These are phyloP conservation scores for Penicillium turbatum DNA, from an alignment of 495 filamentous ascomycete genomes.

Conservation along the genomic window DNA sequence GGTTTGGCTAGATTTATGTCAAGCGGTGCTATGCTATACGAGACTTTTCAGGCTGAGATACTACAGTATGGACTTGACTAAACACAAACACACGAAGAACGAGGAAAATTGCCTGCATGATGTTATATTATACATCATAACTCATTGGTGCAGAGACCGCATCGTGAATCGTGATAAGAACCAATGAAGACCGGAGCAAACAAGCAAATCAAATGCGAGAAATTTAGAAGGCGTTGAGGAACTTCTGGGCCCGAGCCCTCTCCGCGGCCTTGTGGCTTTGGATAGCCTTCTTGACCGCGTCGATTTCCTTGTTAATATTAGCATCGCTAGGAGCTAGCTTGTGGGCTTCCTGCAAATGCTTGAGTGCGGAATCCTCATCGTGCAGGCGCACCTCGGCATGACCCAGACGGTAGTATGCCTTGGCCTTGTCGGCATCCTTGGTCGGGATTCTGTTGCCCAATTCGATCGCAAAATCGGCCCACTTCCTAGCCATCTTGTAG, in stretches of 20 bases:
- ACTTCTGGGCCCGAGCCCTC: constrained; percentile 83
- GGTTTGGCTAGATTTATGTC: neutral
- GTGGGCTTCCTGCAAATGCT: constrained; percentile 70
- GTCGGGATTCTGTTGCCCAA: constrained; percentile 51
- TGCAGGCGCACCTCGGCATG: constrained; percentile 67
- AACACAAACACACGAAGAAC: neutral
- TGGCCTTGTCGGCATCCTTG: constrained; percentile 75
- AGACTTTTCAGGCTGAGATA: constrained; percentile 1
- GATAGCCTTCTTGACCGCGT: constrained; percentile 70
- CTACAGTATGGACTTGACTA: neutral
- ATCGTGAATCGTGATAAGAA: constrained; percentile 33
- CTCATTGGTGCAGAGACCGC: constrained; percentile 14
- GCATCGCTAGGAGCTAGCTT: constrained; percentile 73
- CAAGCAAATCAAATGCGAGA: constrained; percentile 2
- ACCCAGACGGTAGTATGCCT: constrained; percentile 81
- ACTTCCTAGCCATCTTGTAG: constrained; percentile 62
- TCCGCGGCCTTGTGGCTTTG: constrained; percentile 84
- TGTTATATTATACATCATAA: constrained; percentile 24
- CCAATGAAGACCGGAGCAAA: constrained; percentile 3
- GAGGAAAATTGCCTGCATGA: constrained; percentile 9
- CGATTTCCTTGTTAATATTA: constrained; percentile 69
- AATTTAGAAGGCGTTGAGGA: constrained; percentile 54
- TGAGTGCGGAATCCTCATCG: constrained; percentile 80
- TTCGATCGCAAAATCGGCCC: constrained; percentile 70
- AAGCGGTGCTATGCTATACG: constrained; percentile 9